A percentile compares a stretch with the other conserved stretches of the same genome.
Evolutionary conservation across 2,329 filamentous ascomycete species (phyloP).

Genomic region (Sporothrix inflata): DNA sequence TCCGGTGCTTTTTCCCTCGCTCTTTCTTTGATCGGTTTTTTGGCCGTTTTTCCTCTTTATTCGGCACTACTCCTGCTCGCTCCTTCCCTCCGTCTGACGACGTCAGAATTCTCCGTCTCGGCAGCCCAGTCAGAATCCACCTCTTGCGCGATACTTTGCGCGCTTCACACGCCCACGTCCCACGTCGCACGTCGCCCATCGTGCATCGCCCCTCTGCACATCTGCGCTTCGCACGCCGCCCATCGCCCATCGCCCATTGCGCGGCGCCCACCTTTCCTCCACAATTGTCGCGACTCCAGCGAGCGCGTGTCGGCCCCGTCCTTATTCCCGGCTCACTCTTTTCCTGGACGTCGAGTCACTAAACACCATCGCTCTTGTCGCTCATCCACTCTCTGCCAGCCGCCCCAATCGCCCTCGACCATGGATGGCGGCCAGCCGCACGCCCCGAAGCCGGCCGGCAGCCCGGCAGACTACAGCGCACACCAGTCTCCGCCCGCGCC

Average conservation of each 20-base stretch:
- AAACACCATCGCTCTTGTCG: background rate
- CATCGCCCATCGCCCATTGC: background rate
- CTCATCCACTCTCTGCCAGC: background rate
- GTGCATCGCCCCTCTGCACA: conserved; percentile 5
- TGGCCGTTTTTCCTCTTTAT: background rate
- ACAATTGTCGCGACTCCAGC: background rate
- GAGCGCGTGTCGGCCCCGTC: background rate
- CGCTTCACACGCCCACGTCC: background rate
- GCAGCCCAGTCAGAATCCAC: conserved; percentile 13
- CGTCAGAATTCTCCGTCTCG: conserved; percentile 17
- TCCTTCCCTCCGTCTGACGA: conserved; percentile 13
- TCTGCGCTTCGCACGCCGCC: background rate
- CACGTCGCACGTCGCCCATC: background rate
- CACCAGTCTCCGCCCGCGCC: background rate
- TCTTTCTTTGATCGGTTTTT: conserved; percentile 5
- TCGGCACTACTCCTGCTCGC: background rate
- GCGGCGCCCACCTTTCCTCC: background rate
- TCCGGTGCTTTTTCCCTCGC: background rate
- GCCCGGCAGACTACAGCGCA: background rate
- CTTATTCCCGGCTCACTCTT: background rate
- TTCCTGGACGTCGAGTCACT: background rate
- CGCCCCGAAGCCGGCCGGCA: conserved; percentile 3
- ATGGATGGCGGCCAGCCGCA: conserved; percentile 2
- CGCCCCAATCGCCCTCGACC: conserved; percentile 12
- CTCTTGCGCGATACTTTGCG: conserved; percentile 3